These are phyloP conservation scores for Alternaria dauci DNA, from an alignment of 2,329 filamentous ascomycete genomes.

Conservation along the genomic window DNA sequence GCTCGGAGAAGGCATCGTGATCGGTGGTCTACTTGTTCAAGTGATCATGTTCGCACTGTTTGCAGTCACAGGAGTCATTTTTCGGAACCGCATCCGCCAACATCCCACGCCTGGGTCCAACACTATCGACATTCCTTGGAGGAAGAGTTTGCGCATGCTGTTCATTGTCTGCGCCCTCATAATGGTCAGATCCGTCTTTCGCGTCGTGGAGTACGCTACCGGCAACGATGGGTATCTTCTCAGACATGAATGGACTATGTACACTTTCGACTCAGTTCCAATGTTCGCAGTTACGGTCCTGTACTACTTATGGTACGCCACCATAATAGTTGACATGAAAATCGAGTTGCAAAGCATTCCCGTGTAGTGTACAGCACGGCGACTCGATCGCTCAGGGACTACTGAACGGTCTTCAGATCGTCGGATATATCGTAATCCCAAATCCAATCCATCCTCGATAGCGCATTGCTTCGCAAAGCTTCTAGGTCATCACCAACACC, in stretches of 20 bases:
- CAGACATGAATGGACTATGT: not conserved
- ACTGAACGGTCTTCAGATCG: conserved; percentile 32
- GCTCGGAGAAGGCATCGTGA: conserved; percentile 8
- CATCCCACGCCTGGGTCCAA: not conserved
- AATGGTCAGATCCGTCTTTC: not conserved
- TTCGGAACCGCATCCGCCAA: not conserved
- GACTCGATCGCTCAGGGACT: too few species aligned
- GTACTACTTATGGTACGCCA: not conserved
- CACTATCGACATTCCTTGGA: not conserved
- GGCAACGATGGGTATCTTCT: not conserved
- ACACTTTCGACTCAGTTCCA: not conserved
- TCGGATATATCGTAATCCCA: conserved; percentile 51
- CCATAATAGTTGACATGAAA: not conserved
- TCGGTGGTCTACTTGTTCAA: not conserved
- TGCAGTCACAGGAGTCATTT: not conserved
- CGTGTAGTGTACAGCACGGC: not conserved
- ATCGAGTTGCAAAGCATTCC: not conserved
- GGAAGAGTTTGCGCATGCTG: not conserved
- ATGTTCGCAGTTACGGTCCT: not conserved
- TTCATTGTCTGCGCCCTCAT: not conserved
- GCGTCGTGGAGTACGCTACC: not conserved
- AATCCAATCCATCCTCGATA: conserved; percentile 49
- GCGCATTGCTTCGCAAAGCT: conserved; percentile 41
- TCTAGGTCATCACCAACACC: conserved; percentile 45
- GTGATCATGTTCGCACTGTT: not conserved